Conservation (phyloP, 2,329 filamentous ascomycete species). For the Plenodomus biglobosus region DNA sequence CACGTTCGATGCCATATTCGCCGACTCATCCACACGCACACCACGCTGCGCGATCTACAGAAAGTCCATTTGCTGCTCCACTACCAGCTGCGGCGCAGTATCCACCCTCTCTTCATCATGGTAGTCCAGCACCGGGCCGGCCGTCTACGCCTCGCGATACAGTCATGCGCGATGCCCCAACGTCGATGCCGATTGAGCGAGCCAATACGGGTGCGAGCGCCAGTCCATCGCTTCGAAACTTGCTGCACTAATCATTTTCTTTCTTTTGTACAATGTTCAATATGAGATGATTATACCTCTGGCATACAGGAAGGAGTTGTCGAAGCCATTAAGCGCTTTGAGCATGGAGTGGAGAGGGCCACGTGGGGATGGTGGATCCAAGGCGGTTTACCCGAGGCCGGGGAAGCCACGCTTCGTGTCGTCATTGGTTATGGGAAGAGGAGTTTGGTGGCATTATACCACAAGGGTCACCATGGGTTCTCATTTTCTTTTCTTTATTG, state of each 20-base stretch:
- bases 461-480: conserved; percentile 24
- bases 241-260: conserved; percentile 45
- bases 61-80: conserved; percentile 40
- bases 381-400: conserved; percentile 8
- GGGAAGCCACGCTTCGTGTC: conserved; percentile 8
- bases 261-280: conserved; percentile 7
- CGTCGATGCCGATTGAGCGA: conserved; percentile 32
- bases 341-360: conserved; percentile 15
- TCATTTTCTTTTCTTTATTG: conserved; percentile 11
- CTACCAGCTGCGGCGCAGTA: conserved; percentile 29
- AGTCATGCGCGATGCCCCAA: conserved; percentile 38
- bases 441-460: conserved; percentile 36
- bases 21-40: conserved; percentile 40
- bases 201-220: conserved; percentile 47
- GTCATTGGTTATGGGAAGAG: conserved; percentile 20
- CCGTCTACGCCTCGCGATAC: conserved; percentile 40
- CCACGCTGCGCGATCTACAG: conserved; percentile 38
- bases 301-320: conserved; percentile 26
- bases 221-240: conserved; percentile 52
- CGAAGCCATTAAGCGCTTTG: conserved; percentile 14
- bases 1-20: conserved; percentile 40
- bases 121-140: conserved; percentile 37
- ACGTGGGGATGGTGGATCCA: background rate
- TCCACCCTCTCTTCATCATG: conserved; percentile 29
- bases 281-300: conserved; percentile 11